These are phyloP conservation scores for Protea cynaroides DNA, from an alignment of 164 flowering plant species.

Conservation along the genomic window DNA sequence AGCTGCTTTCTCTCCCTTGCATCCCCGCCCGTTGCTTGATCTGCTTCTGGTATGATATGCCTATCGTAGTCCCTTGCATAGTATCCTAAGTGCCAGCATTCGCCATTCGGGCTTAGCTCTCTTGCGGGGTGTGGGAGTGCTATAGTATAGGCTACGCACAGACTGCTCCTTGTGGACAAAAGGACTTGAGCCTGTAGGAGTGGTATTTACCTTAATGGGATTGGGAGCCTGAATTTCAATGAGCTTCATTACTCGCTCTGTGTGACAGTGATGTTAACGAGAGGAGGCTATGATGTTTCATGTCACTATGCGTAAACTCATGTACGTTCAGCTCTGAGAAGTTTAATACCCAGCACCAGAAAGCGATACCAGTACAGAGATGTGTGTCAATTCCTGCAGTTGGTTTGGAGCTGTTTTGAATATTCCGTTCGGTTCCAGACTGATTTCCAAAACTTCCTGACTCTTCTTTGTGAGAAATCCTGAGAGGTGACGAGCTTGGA, in stretches of 20 bases:
- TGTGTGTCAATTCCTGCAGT: constrained; percentile 76
- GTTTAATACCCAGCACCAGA: constrained; percentile 98
- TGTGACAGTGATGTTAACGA: constrained; percentile 90
- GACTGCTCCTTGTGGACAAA: constrained; percentile 83
- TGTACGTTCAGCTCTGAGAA: constrained; percentile 85
- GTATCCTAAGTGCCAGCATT: no score
- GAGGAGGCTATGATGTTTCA: constrained; percentile 67
- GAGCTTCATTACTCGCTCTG: constrained; percentile 98
- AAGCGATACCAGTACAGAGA: constrained; percentile 92
- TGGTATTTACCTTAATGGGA: constrained; percentile 71
- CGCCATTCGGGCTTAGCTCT: constrained; percentile 54
- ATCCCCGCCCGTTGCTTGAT: no score
- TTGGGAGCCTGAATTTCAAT: constrained; percentile 39
- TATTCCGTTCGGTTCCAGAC: no score
- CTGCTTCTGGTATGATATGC: no score
- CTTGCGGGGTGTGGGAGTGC: constrained; percentile 58
- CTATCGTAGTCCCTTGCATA: no score
- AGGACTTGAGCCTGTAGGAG: constrained; percentile 95
- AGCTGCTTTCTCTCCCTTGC: not conserved
- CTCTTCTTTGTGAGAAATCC: no score
- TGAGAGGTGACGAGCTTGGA: no score
- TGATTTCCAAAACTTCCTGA: no score
- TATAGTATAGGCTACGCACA: constrained; percentile 65
- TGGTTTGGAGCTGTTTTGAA: constrained; percentile 81
- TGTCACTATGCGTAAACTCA: constrained; percentile 43